Base-by-base conservation (phyloP, 2,329 filamentous ascomycete genomes). In the Colletotrichum brevisporum region DNA sequence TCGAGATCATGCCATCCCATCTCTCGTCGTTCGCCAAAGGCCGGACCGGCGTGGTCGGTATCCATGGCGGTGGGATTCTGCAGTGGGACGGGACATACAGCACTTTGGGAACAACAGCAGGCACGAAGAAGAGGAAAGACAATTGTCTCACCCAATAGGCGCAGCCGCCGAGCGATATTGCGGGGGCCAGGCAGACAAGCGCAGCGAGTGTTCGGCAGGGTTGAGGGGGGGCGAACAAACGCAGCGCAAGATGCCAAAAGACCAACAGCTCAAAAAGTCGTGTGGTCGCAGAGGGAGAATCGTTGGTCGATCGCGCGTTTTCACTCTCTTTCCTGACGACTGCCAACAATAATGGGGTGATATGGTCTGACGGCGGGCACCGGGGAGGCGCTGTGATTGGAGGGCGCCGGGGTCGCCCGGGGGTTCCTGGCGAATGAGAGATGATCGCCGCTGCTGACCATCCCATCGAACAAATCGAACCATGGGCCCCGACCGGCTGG, bases 301-400 rank as follows among this genome's bases (percentile, higher is more conserved):
- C 62, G 63, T 45, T 56, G 55, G 39, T 39, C 9, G 47, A 57
- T 71, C 45, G 67, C 53, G 67, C 57, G 70, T 60, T 71, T 71
- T 56, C 58, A n/a, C 48, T 24, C 41, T 36, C 58, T 64, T 67
- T 67, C 55, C 63, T 58, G 67, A 63, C 50, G 63, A 63, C 62
- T 69, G 55, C 56, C 62, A 53, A 67, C 67, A 39, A n/a, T 55
- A 63, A 68, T 71, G 70, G 70, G 63, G 64, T 72, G 68, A 72
- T 72, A 61, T 72, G 70, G 70, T 68, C 53, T 72, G 70, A 72
- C 65, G 63, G 69, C 64, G 52, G 56, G 15, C 56, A 56, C 69
- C 64, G 69, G 36, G n/a, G 18, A 26, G 15, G 64, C 15, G 48
- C 16, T 12, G 39, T 71, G 47, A 72, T 72, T 72, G 70, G 70